These are phyloP conservation scores for Ustilago bromivora DNA, from an alignment of 1,284 basidiomycete genomes.

Conservation along the genomic window DNA sequence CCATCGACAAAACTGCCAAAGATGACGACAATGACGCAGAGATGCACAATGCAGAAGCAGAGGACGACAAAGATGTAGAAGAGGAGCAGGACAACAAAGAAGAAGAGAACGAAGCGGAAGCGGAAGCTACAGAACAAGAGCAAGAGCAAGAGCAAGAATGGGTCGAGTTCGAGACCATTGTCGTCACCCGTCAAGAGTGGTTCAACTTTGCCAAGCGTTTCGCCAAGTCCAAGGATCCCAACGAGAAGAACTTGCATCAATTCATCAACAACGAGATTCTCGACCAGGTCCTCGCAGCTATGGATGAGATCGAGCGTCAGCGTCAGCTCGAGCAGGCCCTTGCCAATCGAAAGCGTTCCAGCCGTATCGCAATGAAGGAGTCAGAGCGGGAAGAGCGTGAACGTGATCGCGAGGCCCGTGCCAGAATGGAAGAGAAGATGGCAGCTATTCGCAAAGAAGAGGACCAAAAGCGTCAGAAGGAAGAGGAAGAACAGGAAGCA, in stretches of 20 bases:
- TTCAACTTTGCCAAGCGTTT: slow-evolving; percentile 79
- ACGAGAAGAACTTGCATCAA: slow-evolving; percentile 82
- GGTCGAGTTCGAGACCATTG: slow-evolving; percentile 74
- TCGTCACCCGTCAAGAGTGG: slow-evolving; percentile 76
- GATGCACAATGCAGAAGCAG: slow-evolving; percentile 39
- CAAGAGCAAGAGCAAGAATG: slow-evolving; percentile 63
- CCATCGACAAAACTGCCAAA: neutral
- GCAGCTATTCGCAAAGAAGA: slow-evolving; percentile 72
- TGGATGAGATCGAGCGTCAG: slow-evolving; percentile 71
- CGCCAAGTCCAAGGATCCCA: slow-evolving; percentile 79
- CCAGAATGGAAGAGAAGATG: slow-evolving; percentile 71
- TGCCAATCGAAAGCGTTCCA: slow-evolving; percentile 83
- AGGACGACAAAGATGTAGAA: slow-evolving; percentile 51
- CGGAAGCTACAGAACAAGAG: too few relatives aligned
- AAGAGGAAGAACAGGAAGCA: slow-evolving; percentile 71
- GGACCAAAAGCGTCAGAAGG: slow-evolving; percentile 73
- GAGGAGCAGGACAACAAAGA: slow-evolving; percentile 50
- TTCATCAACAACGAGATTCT: slow-evolving; percentile 77
- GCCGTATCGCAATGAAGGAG: slow-evolving; percentile 78
- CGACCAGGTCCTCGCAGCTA: slow-evolving; percentile 74
- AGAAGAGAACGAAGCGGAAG: slow-evolving; percentile 51
- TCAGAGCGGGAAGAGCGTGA: slow-evolving; percentile 74
- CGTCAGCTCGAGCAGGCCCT: slow-evolving; percentile 77
- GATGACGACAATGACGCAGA: slow-evolving; percentile 15
- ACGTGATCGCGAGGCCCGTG: slow-evolving; percentile 70